A percentile compares a stretch with the other conserved stretches of the same genome.
Evolutionary conservation across 352 stramenopile species (phyloP).

Genomic region (Phytophthora parvispora): DNA sequence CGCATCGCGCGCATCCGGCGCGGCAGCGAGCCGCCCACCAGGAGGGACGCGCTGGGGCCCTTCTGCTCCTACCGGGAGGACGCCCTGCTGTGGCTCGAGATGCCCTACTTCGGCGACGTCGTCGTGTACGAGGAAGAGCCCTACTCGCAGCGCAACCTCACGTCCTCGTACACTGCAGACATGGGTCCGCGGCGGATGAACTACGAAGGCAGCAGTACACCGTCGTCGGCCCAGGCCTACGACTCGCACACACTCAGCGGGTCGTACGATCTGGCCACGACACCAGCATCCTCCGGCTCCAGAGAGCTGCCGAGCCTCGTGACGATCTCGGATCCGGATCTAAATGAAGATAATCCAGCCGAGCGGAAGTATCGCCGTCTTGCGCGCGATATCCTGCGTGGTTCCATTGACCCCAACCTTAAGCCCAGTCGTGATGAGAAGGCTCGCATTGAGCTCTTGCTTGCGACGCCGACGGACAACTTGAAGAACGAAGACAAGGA

Average conservation of each 20-base stretch:
- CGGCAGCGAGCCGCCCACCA: conserved; percentile 76
- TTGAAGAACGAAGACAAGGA: conserved; percentile 95
- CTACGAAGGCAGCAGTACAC: conserved; percentile 33
- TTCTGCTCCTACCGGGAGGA: conserved; percentile 89
- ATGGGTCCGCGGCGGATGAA: conserved; percentile 51
- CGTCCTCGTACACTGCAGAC: conserved; percentile 62
- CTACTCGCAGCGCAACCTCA: conserved; percentile 83
- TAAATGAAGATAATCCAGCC: conserved; percentile 92
- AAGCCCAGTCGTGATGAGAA: conserved; percentile 98
- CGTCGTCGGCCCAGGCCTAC: conserved; percentile 36
- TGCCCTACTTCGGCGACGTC: conserved; percentile 93
- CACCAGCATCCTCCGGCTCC: conserved; percentile 28
- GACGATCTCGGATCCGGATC: conserved; percentile 86
- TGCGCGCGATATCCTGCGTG: conserved; percentile 95
- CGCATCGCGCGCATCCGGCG: conserved; percentile 88
- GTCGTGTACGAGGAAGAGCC: conserved; percentile 95
- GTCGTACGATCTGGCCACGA: conserved; percentile 55
- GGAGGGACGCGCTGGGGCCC: conserved; percentile 74
- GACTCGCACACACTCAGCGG: conserved; percentile 57
- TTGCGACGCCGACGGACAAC: conserved; percentile 95
- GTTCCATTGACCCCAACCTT: conserved; percentile 97
- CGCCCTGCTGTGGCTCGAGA: conserved; percentile 87
- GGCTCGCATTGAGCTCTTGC: conserved; percentile 92
- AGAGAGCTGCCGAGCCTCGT: conserved; percentile 66
- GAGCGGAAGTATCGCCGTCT: conserved; percentile 99